Conservation (phyloP, 2,329 filamentous ascomycete species). For the Claviceps africana region DNA sequence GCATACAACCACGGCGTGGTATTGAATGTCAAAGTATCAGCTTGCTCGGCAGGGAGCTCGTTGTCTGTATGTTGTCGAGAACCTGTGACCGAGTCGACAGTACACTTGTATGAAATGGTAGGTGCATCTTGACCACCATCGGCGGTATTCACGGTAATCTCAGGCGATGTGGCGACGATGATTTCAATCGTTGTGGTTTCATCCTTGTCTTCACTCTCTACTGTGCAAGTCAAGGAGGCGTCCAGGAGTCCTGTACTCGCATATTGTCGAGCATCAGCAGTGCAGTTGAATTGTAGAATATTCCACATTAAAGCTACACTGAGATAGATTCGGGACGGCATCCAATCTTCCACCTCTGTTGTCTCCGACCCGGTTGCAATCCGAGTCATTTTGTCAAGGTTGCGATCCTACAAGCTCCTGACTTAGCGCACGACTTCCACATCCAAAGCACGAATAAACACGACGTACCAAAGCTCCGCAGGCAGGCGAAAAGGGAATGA, state of each 20-base stretch:
- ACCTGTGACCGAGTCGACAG: constrained; percentile 11
- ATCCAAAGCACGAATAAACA: not conserved
- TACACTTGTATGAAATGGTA: constrained; percentile 22
- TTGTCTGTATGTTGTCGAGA: constrained; percentile 15
- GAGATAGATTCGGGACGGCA: constrained; percentile 37
- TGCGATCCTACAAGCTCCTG: constrained; percentile 25
- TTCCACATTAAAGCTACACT: constrained; percentile 40
- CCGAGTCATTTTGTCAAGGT: constrained; percentile 32
- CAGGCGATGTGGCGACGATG: constrained; percentile 35
- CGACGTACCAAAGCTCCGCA: constrained; percentile 29
- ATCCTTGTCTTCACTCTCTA: constrained; percentile 17
- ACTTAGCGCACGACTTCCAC: not conserved
- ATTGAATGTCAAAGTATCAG: constrained; percentile 25
- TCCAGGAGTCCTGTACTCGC: constrained; percentile 27
- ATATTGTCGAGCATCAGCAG: constrained; percentile 21
- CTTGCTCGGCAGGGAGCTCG: constrained; percentile 18
- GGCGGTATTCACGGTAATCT: constrained; percentile 35
- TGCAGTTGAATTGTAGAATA: constrained; percentile 33
- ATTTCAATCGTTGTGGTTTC: constrained; percentile 31
- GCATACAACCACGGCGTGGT: constrained; percentile 30
- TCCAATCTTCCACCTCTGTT: constrained; percentile 35
- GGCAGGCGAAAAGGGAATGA: constrained; percentile 31
- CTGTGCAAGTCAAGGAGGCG: constrained; percentile 23
- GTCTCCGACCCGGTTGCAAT: constrained; percentile 34
- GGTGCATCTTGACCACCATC: constrained; percentile 37